Percentiles rank a stretch among this genome's conserved stretches.
Evolutionary conservation across 2,329 filamentous ascomycete genomes (phyloP).

Genomic region (Sporothrix dimorphospora): DNA sequence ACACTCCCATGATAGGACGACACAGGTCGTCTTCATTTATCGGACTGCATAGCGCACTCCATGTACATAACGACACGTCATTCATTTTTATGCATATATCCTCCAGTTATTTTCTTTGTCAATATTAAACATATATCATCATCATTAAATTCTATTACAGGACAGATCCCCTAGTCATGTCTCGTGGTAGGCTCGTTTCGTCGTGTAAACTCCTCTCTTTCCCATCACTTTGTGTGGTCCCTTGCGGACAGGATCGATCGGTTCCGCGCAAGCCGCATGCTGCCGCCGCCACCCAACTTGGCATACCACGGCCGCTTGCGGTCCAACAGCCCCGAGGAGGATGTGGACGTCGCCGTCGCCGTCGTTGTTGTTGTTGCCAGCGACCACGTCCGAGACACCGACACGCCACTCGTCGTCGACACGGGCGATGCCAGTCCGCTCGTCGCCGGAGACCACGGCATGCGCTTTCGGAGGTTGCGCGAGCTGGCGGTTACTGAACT

Average conservation of each 20-base stretch:
- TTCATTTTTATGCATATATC: conserved; percentile 13
- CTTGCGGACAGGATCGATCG: neutral
- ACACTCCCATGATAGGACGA: neutral
- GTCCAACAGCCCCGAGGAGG: neutral
- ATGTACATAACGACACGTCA: conserved; percentile 7
- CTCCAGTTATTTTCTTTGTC: neutral
- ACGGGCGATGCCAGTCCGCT: neutral
- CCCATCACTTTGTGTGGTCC: neutral
- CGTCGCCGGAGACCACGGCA: neutral
- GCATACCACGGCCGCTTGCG: conserved; percentile 22
- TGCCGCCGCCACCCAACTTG: conserved; percentile 8
- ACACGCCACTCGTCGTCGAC: neutral
- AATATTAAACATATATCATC: neutral
- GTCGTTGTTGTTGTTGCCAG: neutral
- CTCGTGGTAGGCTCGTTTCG: neutral
- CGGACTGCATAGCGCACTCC: neutral
- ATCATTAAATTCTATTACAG: neutral
- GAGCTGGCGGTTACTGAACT: neutral
- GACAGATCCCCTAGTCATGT: neutral
- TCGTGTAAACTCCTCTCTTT: neutral
- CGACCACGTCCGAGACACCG: neutral
- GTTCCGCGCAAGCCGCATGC: neutral
- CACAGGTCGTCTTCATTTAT: neutral
- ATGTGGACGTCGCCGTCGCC: neutral
- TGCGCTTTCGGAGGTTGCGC: neutral